Base-by-base conservation (phyloP, 768 basidiomycete species). In the Imleria badia region DNA sequence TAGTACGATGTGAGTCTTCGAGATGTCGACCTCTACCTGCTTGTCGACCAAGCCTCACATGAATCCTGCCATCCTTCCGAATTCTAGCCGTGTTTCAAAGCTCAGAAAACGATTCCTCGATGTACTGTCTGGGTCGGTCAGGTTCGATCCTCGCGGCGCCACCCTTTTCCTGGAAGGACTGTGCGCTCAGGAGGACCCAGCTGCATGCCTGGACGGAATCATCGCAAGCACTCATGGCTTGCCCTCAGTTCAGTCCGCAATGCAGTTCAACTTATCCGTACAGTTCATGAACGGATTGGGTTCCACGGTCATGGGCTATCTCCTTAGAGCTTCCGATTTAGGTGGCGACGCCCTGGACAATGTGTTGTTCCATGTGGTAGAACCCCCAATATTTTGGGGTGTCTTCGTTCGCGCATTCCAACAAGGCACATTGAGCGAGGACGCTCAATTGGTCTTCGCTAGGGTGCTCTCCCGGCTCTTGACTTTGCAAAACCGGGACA, bases 331-430 rank as follows among this genome's bases (percentile, higher is more conserved):
- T 6, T 66, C 61, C 23, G 59, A 58, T n/a, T 69, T 83, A 41
- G 73, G 72, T 22, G 83, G 82, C 2, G 51, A 66, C 10, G 69
- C 74, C 36, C 54, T 84, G 12, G 61, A 71, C 15, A 61, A 68
- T n/a, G 46, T 84, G 12, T 35, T 85, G 36, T 42, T 66, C 44
- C 61, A 67, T 12, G 70, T 84, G 20, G 75, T 78, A 3, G 74
- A 83, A 1, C 82, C 82, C 3, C 75, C 80, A 0, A 70, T 80
- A 26, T 83, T 83, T 57, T 84, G 79, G 80, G 50, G 43, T 22
- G 57, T 60, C 1, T 75, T 78, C 39, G 53, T 63, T 4, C 38
- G 61, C 13, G 64, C 72, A 5, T 79, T 78, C 48, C 61, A 69
- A 31, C 56, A 59, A 10, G 65, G 61, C 11, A 49, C 60, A 6